Evolutionary conservation across 805 yeast species (phyloP).

Genomic region (Komagataella populi): DNA sequence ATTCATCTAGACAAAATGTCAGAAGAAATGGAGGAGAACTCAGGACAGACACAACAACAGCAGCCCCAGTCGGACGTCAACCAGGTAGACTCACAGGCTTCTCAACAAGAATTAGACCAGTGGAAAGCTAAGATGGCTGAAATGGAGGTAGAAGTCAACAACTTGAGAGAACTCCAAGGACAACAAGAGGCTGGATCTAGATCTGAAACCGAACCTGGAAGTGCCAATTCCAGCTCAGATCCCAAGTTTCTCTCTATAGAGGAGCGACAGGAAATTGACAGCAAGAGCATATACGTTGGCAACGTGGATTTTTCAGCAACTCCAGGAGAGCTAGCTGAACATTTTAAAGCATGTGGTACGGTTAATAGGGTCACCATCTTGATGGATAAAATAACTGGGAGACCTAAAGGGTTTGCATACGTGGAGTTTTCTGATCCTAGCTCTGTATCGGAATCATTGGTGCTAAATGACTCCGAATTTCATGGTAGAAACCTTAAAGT

Average conservation of each 20-base stretch:
- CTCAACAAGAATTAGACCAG: slow-evolving; percentile 13
- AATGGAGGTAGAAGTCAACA: slow-evolving; percentile 52
- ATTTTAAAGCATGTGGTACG: slow-evolving; percentile 55
- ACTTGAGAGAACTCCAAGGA: slow-evolving; percentile 44
- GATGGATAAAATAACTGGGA: slow-evolving; percentile 61
- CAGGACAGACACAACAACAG: background rate
- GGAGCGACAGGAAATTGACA: slow-evolving; percentile 52
- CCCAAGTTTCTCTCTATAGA: slow-evolving; percentile 10
- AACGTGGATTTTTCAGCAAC: slow-evolving; percentile 72
- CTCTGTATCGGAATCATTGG: slow-evolving; percentile 52
- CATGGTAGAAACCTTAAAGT: slow-evolving; percentile 65
- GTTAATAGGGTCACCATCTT: slow-evolving; percentile 73
- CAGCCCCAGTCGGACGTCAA: background rate
- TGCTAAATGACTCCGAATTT: slow-evolving; percentile 50
- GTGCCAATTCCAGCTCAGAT: slow-evolving; percentile 1
- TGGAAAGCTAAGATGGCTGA: slow-evolving; percentile 32
- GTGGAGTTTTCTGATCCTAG: slow-evolving; percentile 64
- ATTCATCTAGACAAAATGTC: background rate
- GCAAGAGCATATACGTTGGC: slow-evolving; percentile 69
- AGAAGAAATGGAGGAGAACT: background rate
- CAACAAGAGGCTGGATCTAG: slow-evolving; percentile 5
- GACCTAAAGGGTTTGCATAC: slow-evolving; percentile 81
- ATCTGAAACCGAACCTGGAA: background rate
- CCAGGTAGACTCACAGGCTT: slow-evolving; percentile 1
- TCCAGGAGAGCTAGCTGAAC: slow-evolving; percentile 68